Base-by-base conservation (phyloP, 441 rosid species). In the Euphorbia celastroides region DNA sequence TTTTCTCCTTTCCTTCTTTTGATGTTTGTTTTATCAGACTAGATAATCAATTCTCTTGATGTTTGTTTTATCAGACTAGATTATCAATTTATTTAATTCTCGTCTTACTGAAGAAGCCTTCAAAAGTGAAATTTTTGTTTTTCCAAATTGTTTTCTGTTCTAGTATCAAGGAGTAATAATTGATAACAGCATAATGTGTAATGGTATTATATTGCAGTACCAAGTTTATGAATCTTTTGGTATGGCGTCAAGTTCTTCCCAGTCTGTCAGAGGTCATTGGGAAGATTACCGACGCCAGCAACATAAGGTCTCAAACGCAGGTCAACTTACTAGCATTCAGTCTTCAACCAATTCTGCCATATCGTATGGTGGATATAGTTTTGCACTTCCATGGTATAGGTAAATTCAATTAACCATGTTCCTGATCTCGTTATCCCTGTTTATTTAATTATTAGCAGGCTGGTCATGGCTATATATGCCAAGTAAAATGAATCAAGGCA, bases 331-430 rank as follows among this genome's bases (percentile, higher is more conserved):
- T 70, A 70, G 55, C 73, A 48, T 28, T 64, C 60, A 7, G 60
- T 60, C 69, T 23, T 17, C 60, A 51, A 34, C 68, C 62, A 75
- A 57, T 72, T 72, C 74, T 20, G 54, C 70, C 51, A 62, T 60
- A 60, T 59, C 75, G 74, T 82, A 64, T 13, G 68, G 67, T 65
- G 83, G 88, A 71, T 74, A 59, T 64, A 70, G 70, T 70, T 77
- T 75, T 79, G 80, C 80, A 7, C 84, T 81, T 46, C 82, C 88
- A 41, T 78, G 86, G 85, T 75, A 75, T 68, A 88, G 90, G 94
- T 85, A 64, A 79, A 90, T 84, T 26, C 57, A 22, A 28, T 51
- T 10, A 42, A n/a, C 67, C 64, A 58, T 62, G 17, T 34, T 32
- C 66, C 28, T 46, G 38, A 54, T 65, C 48, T 10, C 27, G 34